These are phyloP conservation scores for Kalanchoe fedtschenkoi DNA, from an alignment of 164 flowering plant genomes.

Conservation along the genomic window DNA sequence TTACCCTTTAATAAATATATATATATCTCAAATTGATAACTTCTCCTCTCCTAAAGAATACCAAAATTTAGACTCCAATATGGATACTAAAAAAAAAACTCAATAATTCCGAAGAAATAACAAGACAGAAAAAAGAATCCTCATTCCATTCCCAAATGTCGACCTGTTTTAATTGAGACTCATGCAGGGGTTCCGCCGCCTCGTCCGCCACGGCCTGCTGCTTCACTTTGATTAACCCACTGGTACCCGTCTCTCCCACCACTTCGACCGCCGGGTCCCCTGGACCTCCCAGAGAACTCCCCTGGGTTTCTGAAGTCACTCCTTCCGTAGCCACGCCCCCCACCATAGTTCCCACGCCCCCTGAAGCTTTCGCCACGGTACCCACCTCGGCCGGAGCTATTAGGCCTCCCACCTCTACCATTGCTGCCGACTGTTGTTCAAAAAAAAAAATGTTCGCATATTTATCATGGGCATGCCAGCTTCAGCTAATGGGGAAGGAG, in stretches of 20 bases:
- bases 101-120: neutral
- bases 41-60: neutral
- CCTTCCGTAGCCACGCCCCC: slow-evolving; percentile 52
- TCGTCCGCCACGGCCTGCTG: slow-evolving; percentile 24
- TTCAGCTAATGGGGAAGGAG: neutral
- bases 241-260: slow-evolving; percentile 45
- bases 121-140: neutral
- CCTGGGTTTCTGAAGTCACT: slow-evolving; percentile 47
- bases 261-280: slow-evolving; percentile 27
- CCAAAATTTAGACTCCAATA: neutral
- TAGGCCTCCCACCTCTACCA: slow-evolving; percentile 41
- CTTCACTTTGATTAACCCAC: slow-evolving; percentile 36
- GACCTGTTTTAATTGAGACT: neutral
- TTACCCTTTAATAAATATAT: neutral
- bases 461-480: neutral
- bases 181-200: slow-evolving; percentile 14
- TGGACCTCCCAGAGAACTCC: slow-evolving; percentile 42
- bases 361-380: slow-evolving; percentile 53
- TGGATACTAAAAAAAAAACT: neutral
- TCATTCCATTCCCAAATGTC: neutral
- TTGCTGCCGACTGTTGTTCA: slow-evolving; percentile 31
- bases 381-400: slow-evolving; percentile 44
- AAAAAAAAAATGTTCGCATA: neutral
- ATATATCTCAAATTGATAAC: neutral
- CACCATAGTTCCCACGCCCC: slow-evolving; percentile 47